A percentile compares a stretch with the other conserved stretches of the same genome.
phyloP scores from a whole-genome alignment of 1,139 yeast species.

The Pichia sp. region DNA sequence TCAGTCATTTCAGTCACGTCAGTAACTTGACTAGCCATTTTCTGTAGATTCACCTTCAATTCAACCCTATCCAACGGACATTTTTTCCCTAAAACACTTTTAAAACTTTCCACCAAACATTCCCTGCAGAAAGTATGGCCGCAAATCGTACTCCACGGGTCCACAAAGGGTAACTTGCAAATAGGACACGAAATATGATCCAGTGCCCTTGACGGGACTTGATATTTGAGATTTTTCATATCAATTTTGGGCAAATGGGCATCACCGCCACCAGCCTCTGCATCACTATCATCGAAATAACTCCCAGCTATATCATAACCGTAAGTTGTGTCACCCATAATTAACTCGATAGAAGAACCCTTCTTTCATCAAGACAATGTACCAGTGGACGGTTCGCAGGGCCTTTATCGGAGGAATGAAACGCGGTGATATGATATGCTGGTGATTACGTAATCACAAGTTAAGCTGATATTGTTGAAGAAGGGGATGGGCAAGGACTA shows the following conservation, averaged over 20 bases:
- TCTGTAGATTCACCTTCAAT: background rate
- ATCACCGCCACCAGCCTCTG: too few species aligned
- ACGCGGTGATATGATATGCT: too few species aligned
- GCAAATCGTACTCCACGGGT: conserved; percentile 49
- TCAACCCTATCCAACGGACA: conserved; percentile 60
- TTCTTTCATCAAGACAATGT: too few species aligned
- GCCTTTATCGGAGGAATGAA: too few species aligned
- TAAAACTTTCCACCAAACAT: conserved; percentile 43
- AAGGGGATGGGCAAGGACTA: too few species aligned
- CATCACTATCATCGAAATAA: too few species aligned
- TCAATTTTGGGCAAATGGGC: conserved; percentile 9
- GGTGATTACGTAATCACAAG: too few species aligned
- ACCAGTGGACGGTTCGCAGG: too few species aligned
- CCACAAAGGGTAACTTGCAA: conserved; percentile 48
- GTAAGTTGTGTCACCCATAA: too few species aligned
- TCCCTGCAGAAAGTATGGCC: conserved; percentile 53
- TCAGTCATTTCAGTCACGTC: background rate
- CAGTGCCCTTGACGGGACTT: conserved; percentile 15
- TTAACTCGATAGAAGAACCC: too few species aligned
- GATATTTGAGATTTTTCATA: conserved; percentile 23
- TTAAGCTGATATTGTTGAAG: too few species aligned
- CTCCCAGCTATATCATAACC: too few species aligned
- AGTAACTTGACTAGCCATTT: background rate
- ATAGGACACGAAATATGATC: conserved; percentile 54
- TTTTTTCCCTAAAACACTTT: conserved; percentile 29